phyloP scores from a whole-genome alignment of 371 early-diverging fungal species.

The Capillidium rhysosporum region DNA sequence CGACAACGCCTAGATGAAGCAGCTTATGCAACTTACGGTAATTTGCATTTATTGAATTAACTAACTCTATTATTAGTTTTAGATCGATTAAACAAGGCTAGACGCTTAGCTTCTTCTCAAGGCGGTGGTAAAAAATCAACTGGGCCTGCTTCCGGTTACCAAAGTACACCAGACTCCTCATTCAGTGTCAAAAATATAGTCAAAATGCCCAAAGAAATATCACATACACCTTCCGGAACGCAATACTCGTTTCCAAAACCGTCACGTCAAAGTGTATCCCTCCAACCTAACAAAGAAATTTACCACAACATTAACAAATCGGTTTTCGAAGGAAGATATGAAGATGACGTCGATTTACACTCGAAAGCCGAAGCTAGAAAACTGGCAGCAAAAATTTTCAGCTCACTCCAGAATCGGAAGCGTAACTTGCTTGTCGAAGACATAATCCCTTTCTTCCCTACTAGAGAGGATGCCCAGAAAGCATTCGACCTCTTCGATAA shows the following conservation, averaged over 20 bases:
- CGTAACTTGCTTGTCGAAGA: slow-evolving; percentile 17
- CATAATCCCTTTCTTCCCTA: slow-evolving; percentile 31
- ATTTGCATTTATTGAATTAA: too few relatives aligned
- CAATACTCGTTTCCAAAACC: not conserved
- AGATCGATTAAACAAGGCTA: not conserved
- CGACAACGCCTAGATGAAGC: not conserved
- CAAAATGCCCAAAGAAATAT: not conserved
- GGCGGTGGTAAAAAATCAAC: not conserved
- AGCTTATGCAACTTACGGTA: not conserved
- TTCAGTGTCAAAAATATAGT: not conserved
- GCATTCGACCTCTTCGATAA: slow-evolving; percentile 50
- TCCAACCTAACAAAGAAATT: not conserved
- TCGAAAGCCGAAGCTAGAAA: slow-evolving; percentile 6
- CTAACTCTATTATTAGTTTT: not conserved
- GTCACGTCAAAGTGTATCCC: too few relatives aligned
- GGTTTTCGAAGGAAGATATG: not conserved
- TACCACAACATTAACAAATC: not conserved
- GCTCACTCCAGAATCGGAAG: not conserved
- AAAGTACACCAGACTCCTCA: not conserved
- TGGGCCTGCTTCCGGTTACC: not conserved
- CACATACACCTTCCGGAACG: not conserved
- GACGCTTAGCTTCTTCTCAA: not conserved
- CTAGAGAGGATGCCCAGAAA: slow-evolving; percentile 25
- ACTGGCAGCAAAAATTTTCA: slow-evolving; percentile 7
- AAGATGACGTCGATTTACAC: slow-evolving; percentile 5